These are phyloP conservation scores for Durotheca rogersii DNA, from an alignment of 495 filamentous ascomycete genomes.

Conservation along the genomic window DNA sequence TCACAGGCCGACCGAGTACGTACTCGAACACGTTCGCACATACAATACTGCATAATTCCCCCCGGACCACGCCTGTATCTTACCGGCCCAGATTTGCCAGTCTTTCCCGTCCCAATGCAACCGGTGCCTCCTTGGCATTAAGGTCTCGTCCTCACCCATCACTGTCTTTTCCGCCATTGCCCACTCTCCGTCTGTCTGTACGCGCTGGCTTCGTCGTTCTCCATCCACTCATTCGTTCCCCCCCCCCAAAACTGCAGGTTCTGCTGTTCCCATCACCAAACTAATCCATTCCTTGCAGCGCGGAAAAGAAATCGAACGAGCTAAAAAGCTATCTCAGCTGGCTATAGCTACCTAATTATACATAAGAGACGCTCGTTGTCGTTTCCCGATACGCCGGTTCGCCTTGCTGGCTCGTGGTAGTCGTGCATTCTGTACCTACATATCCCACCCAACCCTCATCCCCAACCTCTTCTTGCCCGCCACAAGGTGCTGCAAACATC, in stretches of 20 bases:
- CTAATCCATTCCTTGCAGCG: conserved; percentile 32
- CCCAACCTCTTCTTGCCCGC: conserved; percentile 23
- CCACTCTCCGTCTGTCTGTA: conserved; percentile 29
- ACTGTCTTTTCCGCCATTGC: conserved; percentile 33
- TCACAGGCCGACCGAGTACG: conserved; percentile 12
- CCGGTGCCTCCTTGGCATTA: conserved; percentile 32
- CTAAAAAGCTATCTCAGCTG: conserved; percentile 8
- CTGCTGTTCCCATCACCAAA: conserved; percentile 25
- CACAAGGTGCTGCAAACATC: conserved; percentile 20
- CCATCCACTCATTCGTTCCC: conserved; percentile 31
- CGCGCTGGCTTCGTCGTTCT: conserved; percentile 32
- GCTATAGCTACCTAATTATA: conserved; percentile 3
- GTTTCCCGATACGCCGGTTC: conserved; percentile 17
- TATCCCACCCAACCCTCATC: conserved; percentile 26
- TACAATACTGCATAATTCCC: conserved; percentile 22
- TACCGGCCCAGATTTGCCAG: conserved; percentile 34
- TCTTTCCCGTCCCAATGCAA: conserved; percentile 36
- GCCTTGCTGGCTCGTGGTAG: conserved; percentile 20
- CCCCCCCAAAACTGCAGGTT: conserved; percentile 24
- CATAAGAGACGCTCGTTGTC: conserved; percentile 6
- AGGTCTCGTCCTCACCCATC: conserved; percentile 28
- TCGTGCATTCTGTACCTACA: conserved; percentile 34
- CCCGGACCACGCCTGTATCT: conserved; percentile 20
- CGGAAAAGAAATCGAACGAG: too few species aligned
- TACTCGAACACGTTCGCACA: background rate